Base-by-base conservation (phyloP, 495 filamentous ascomycete genomes). In the Hyaloscypha hepaticicola region DNA sequence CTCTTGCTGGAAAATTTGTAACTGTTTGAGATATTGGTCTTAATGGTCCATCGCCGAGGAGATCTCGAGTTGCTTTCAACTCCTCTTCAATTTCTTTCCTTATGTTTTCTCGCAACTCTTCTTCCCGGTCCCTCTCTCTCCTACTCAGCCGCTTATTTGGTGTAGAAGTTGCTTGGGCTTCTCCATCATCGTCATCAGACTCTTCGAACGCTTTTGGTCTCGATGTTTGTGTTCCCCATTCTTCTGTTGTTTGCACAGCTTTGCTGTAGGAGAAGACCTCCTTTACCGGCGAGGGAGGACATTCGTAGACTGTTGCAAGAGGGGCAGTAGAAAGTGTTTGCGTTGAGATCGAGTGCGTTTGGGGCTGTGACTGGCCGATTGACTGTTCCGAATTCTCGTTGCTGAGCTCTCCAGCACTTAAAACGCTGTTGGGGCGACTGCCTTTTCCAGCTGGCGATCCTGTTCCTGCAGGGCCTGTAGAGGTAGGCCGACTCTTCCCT, bases 251-350 rank as follows among this genome's bases (percentile, higher is more conserved):
- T 73, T 98, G 96, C 27, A 98, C 92, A 16, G 84, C 92, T 78
- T 96, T 99, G 80, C 90, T 97, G 82, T 98, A 97, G 31, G 90
- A 93, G 71, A 93, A 87, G 24, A 93, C 78, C 75, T 97, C 93
- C 45, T 87, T 87, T 65, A 92, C 79, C 8, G 85, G 89, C 21
- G 85, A 85, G 63, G 90, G 85, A 9, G 86, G 83, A 73, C 84
- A 87, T 74, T 96, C 93, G 74, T 87, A 91, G 55, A 92, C 82
- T 24, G 89, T 87, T 29, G 85, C 81, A 52, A 89, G 84, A 5
- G 90, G 79, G 19, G 86, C 85, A 3, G 92, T 81, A 25, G 84
- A 83, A n/a, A 90, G 79, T 0, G 84, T 90, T 71, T 93, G 88
- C 73, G 77, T 88, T 77, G 81, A 87, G 78, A 79, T 72, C 50